These are phyloP conservation scores for Acanthamoeba sp. DNA, from an alignment of 208 protist genomes.

Conservation along the genomic window DNA sequence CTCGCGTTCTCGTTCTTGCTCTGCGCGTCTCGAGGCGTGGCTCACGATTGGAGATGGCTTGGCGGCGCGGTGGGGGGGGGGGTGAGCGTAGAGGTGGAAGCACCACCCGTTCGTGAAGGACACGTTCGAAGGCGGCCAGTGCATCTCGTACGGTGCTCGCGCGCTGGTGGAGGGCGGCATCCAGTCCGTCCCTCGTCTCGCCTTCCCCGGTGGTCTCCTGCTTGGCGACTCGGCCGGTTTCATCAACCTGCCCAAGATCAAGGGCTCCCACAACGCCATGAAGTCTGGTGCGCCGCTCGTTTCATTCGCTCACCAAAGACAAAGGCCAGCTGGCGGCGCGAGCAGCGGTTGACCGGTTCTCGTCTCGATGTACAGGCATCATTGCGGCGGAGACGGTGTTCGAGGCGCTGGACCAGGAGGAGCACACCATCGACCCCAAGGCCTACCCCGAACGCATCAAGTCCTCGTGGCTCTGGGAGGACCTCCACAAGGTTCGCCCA, in stretches of 20 bases:
- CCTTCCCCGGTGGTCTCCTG: constrained; percentile 95
- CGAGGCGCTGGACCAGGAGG: constrained; percentile 70
- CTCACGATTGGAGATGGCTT: too few relatives aligned
- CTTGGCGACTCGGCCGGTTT: constrained; percentile 98
- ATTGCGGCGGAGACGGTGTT: constrained; percentile 92
- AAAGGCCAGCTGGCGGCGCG: not conserved
- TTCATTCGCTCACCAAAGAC: not conserved
- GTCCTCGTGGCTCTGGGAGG: constrained; percentile 95
- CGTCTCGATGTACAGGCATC: constrained; percentile 72
- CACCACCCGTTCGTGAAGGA: constrained; percentile 84
- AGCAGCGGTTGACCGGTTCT: not conserved
- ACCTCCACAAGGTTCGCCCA: constrained; percentile 89
- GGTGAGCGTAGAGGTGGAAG: constrained; percentile 79
- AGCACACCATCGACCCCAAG: constrained; percentile 74
- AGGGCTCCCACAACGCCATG: constrained; percentile 98
- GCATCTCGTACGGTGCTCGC: constrained; percentile 96
- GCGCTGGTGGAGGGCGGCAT: constrained; percentile 97
- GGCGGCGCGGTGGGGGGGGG: too few relatives aligned
- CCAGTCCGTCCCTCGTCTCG: constrained; percentile 94
- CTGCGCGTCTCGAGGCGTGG: too few relatives aligned
- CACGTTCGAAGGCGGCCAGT: constrained; percentile 93
- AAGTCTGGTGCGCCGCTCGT: constrained; percentile 87
- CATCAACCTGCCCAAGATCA: constrained; percentile 98
- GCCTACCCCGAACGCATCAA: constrained; percentile 93
- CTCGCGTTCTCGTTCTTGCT: too few relatives aligned